These are phyloP conservation scores for Solanum chacoense DNA, from an alignment of 305 asterid genomes.

Conservation along the genomic window DNA sequence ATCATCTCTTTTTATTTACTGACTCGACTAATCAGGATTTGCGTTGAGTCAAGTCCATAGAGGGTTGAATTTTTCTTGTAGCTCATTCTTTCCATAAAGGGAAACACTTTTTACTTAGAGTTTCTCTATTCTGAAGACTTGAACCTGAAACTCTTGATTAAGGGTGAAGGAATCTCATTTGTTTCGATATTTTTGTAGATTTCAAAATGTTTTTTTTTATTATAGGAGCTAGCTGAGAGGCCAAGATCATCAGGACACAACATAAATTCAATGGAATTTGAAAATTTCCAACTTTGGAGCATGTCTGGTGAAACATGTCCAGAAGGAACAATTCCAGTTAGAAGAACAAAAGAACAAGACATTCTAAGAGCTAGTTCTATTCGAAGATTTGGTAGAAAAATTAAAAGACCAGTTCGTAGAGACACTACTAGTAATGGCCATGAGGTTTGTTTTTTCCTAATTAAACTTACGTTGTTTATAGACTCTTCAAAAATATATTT, in stretches of 20 bases:
- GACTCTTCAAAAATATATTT: background rate
- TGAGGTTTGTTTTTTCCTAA: constrained; percentile 33
- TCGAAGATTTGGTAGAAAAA: constrained; percentile 42
- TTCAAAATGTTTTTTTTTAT: background rate
- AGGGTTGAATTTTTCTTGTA: background rate
- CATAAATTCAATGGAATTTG: constrained; percentile 23
- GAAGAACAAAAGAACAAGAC: constrained; percentile 63
- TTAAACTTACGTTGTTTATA: background rate
- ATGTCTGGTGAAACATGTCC: constrained; percentile 67
- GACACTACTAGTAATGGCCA: constrained; percentile 62
- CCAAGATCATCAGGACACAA: constrained; percentile 36
- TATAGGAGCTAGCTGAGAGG: constrained; percentile 69
- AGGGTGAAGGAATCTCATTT: background rate
- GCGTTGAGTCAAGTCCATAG: background rate
- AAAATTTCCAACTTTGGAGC: constrained; percentile 66
- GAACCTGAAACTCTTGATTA: background rate
- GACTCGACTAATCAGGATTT: background rate
- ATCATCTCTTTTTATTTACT: background rate
- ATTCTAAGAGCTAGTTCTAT: constrained; percentile 47
- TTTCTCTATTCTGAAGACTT: background rate
- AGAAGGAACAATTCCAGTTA: constrained; percentile 55
- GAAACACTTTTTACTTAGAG: background rate
- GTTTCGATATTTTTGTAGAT: background rate
- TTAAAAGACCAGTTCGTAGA: constrained; percentile 27
- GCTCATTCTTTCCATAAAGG: background rate